Evolutionary conservation across 768 basidiomycete species (phyloP).

Genomic region (Cystobasidium ongulense): DNA sequence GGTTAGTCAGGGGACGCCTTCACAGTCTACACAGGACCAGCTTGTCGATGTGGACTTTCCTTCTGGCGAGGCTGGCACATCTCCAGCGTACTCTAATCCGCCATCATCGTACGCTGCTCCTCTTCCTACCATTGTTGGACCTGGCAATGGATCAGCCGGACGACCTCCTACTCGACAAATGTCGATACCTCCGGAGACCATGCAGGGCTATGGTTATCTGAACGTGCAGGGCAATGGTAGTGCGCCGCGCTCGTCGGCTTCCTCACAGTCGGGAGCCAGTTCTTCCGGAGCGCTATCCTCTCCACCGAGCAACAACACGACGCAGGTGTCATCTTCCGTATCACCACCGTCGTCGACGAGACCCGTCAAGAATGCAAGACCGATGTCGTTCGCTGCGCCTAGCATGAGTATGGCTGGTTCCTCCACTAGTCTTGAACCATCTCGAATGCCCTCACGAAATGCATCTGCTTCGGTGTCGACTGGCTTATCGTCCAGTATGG

Average conservation of each 20-base stretch:
- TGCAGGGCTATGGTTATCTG: neutral
- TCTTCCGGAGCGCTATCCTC: neutral
- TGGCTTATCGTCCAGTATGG: neutral
- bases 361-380: neutral
- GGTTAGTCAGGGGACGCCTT: neutral
- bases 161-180: slow-evolving; percentile 4
- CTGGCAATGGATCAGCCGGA: neutral
- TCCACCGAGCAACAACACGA: neutral
- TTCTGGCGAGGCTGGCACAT: neutral
- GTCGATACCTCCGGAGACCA: neutral
- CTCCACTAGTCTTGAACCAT: neutral
- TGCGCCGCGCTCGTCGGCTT: neutral
- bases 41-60: neutral
- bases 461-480: neutral
- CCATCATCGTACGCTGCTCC: neutral
- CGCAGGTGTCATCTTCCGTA: neutral
- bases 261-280: neutral
- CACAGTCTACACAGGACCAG: neutral
- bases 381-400: slow-evolving; percentile 13
- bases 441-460: neutral
- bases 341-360: neutral
- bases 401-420: neutral
- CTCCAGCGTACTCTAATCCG: neutral
- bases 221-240: neutral
- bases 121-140: neutral